These are phyloP conservation scores for Ampelomyces quisqualis DNA, from an alignment of 2,329 filamentous ascomycete species.

Conservation along the genomic window DNA sequence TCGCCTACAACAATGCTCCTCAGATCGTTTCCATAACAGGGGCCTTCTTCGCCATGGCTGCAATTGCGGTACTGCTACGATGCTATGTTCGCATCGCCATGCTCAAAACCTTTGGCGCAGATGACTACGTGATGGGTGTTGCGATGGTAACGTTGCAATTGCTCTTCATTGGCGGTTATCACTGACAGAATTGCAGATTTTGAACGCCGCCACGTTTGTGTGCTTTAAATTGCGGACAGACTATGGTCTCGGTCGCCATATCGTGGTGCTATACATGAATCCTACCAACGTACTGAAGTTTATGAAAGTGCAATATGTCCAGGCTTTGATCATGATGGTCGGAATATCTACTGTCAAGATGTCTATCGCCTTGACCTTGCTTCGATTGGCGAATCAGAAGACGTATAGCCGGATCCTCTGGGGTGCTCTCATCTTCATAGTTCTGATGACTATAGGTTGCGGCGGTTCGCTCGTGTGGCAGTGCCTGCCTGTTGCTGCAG, in stretches of 20 bases:
- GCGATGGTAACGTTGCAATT: slow-evolving; percentile 41
- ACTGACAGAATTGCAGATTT: not conserved
- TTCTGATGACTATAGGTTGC: slow-evolving; percentile 47
- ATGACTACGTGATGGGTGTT: slow-evolving; percentile 52
- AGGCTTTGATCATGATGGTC: slow-evolving; percentile 51
- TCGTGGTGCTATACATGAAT: slow-evolving; percentile 37
- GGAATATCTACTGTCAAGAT: slow-evolving; percentile 52
- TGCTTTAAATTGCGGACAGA: slow-evolving; percentile 50
- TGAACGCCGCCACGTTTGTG: slow-evolving; percentile 26
- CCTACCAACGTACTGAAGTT: slow-evolving; percentile 39
- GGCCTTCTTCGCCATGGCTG: slow-evolving; percentile 43
- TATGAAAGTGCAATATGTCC: slow-evolving; percentile 45
- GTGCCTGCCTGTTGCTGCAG: slow-evolving; percentile 49
- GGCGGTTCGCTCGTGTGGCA: slow-evolving; percentile 52
- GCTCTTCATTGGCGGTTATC: not conserved
- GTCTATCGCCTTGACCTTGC: slow-evolving; percentile 50
- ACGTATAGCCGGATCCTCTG: slow-evolving; percentile 47
- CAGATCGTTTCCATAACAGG: slow-evolving; percentile 48
- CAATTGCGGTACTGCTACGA: slow-evolving; percentile 46
- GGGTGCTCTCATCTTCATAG: slow-evolving; percentile 48
- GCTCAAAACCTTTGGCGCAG: slow-evolving; percentile 51
- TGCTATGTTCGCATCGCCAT: slow-evolving; percentile 51
- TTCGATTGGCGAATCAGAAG: slow-evolving; percentile 46
- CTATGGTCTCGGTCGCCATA: slow-evolving; percentile 52
- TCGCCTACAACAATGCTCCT: slow-evolving; percentile 41